These are phyloP conservation scores for Rhizopogon vulgaris DNA, from an alignment of 768 basidiomycete species.

Conservation along the genomic window DNA sequence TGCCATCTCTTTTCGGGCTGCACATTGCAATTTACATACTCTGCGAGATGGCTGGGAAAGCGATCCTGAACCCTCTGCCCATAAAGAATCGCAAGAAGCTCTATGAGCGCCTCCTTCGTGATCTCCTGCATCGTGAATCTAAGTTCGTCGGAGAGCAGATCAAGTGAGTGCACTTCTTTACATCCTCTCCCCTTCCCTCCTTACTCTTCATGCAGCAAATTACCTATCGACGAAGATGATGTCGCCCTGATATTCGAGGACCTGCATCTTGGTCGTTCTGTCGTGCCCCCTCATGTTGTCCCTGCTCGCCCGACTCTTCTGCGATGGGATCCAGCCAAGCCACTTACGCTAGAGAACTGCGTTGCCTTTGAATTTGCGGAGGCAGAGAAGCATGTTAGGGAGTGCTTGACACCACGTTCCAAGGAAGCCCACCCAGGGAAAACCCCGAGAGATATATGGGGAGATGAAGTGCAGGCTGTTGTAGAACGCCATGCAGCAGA, in stretches of 20 bases:
- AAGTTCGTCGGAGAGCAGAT: constrained; percentile 54
- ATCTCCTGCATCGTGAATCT: constrained; percentile 69
- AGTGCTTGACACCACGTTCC: constrained; percentile 30
- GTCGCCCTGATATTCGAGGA: constrained; percentile 84
- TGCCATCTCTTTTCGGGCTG: constrained; percentile 89
- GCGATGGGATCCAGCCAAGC: constrained; percentile 69
- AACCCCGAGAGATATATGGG: constrained; percentile 63
- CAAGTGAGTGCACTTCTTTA: constrained; percentile 39
- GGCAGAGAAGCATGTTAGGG: constrained; percentile 56
- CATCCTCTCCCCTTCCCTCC: neutral
- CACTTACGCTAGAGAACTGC: constrained; percentile 72
- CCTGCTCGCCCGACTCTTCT: constrained; percentile 68
- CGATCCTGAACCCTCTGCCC: constrained; percentile 76
- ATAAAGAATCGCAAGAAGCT: constrained; percentile 82
- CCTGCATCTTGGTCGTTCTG: constrained; percentile 69
- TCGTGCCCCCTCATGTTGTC: constrained; percentile 72
- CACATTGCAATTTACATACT: constrained; percentile 86
- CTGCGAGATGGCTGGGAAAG: constrained; percentile 79
- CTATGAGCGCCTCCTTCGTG: constrained; percentile 73
- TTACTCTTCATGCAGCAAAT: constrained; percentile 39
- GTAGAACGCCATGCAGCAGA: constrained; percentile 58
- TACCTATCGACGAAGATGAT: constrained; percentile 81
- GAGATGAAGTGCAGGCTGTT: constrained; percentile 48
- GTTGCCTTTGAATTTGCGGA: constrained; percentile 79
- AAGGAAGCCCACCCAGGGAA: constrained; percentile 6